Percentiles rank a stretch among this genome's conserved stretches.
phyloP scores from a whole-genome alignment of 768 basidiomycete genomes.

The Candolleomyces eurysporus region DNA sequence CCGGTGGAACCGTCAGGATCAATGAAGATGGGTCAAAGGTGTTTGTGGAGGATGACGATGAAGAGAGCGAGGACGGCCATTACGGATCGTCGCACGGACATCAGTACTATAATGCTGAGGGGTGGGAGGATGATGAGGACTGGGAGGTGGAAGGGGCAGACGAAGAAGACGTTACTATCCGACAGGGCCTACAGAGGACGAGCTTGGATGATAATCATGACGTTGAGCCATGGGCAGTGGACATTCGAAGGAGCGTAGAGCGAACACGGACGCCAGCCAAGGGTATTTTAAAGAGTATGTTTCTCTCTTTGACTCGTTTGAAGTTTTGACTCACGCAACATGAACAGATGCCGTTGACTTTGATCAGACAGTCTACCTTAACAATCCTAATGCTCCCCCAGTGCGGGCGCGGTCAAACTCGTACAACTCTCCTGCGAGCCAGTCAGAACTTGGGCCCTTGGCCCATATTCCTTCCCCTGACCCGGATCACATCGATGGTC shows the following conservation, averaged over 20 bases:
- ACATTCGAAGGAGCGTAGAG: conserved; percentile 72
- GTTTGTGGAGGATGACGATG: conserved; percentile 68
- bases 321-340: not conserved
- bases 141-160: conserved; percentile 67
- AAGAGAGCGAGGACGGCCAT: conserved; percentile 54
- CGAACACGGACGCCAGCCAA: conserved; percentile 61
- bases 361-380: conserved; percentile 56
- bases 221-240: conserved; percentile 72
- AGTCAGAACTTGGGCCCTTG: conserved; percentile 67
- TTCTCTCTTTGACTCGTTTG: conserved; percentile 5
- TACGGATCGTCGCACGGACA: conserved; percentile 38
- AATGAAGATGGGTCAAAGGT: conserved; percentile 67
- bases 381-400: conserved; percentile 42
- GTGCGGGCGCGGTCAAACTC: conserved; percentile 79
- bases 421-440: conserved; percentile 57
- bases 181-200: conserved; percentile 52
- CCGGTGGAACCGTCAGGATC: conserved; percentile 38
- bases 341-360: conserved; percentile 64
- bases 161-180: conserved; percentile 67
- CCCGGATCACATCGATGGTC: conserved; percentile 84
- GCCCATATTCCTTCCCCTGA: conserved; percentile 82
- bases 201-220: conserved; percentile 37
- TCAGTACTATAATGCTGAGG: conserved; percentile 51
- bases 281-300: conserved; percentile 89
- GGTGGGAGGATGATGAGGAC: conserved; percentile 79